Conservation (phyloP, 2,329 filamentous ascomycete species). For the Metarhizium sp. region DNA sequence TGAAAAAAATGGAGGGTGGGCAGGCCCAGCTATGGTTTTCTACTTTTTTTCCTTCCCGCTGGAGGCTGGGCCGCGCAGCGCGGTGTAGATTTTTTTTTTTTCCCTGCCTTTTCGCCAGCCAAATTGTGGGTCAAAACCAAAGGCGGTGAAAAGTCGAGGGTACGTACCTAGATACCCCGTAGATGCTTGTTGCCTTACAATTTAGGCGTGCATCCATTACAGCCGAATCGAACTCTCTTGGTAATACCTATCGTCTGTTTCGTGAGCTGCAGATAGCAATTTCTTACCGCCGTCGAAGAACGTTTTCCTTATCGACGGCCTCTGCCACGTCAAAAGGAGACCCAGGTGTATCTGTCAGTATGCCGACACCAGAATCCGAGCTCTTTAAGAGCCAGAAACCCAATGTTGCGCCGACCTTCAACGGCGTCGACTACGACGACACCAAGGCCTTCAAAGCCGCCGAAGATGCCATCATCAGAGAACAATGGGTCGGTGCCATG, state of each 20-base stretch:
- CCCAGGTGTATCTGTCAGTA: conserved; percentile 27
- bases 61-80: conserved; percentile 13
- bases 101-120: conserved; percentile 15
- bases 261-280: not conserved
- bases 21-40: conserved; percentile 1
- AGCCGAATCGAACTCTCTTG: not conserved
- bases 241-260: not conserved
- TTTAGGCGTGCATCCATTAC: conserved; percentile 6
- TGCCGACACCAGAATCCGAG: conserved; percentile 78
- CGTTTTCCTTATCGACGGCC: conserved; percentile 8
- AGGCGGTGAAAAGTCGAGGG: conserved; percentile 22
- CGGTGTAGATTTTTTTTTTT: conserved; percentile 17
- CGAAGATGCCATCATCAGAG: conserved; percentile 71
- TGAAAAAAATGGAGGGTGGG: conserved; percentile 5
- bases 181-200: conserved; percentile 16
- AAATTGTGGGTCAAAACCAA: conserved; percentile 21
- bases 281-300: not conserved
- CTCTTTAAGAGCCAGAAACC: conserved; percentile 80
- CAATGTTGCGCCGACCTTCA: conserved; percentile 71
- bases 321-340: conserved; percentile 3
- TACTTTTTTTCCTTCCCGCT: conserved; percentile 13
- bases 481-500: conserved; percentile 87
- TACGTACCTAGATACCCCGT: not conserved
- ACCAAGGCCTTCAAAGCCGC: conserved; percentile 72
- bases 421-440: conserved; percentile 80